Conservation (phyloP, 441 rosid genomes). For the Pelargonium cotyledonis region DNA sequence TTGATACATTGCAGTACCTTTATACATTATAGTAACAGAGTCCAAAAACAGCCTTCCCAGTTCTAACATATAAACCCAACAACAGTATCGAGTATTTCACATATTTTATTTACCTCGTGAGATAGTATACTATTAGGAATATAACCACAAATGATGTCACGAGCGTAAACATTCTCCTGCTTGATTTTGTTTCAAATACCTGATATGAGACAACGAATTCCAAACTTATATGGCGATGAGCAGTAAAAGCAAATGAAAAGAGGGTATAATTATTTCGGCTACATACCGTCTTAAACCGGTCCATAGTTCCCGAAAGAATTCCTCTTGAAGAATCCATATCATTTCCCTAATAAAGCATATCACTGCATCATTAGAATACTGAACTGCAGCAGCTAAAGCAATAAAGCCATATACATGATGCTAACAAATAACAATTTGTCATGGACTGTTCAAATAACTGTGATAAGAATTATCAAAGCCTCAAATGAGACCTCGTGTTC, state of each 20-base stretch:
- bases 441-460: no score
- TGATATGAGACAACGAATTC: constrained; percentile 22
- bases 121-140: constrained; percentile 77
- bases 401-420: not conserved
- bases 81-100: constrained; percentile 14
- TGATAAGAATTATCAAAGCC: no score
- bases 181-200: constrained; percentile 95
- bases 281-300: constrained; percentile 80
- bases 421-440: no score
- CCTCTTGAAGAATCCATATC: constrained; percentile 98
- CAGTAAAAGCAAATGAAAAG: not conserved
- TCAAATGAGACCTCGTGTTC: no score
- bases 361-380: constrained; percentile 12
- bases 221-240: not conserved
- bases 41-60: constrained; percentile 17
- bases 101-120: constrained; percentile 50
- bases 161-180: constrained; percentile 77
- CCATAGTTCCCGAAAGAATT: constrained; percentile 92
- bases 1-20: not conserved
- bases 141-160: constrained; percentile 81
- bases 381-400: constrained; percentile 16
- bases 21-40: constrained; percentile 23
- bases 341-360: constrained; percentile 56
- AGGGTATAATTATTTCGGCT: not conserved
- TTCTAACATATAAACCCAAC: constrained; percentile 19